Percentiles rank a stretch among this genome's conserved stretches.
Evolutionary conservation across 192 early-diverging fungal genomes (phyloP).

Genomic region (Backusella circina): DNA sequence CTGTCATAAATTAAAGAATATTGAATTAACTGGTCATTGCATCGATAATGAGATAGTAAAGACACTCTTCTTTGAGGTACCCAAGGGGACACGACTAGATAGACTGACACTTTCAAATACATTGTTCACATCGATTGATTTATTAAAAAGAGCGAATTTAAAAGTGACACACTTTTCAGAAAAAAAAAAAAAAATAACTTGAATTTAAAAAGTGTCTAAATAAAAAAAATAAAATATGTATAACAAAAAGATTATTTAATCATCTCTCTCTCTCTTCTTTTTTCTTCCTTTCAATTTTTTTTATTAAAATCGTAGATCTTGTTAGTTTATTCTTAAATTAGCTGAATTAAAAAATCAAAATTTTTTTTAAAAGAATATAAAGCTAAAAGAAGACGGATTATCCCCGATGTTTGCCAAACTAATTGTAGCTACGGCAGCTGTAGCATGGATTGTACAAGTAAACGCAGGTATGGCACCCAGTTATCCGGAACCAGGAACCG

Average conservation of each 20-base stretch:
- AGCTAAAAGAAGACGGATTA: not conserved
- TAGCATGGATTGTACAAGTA: conserved; percentile 1
- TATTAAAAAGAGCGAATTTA: not conserved
- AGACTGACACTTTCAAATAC: not conserved
- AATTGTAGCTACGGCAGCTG: not conserved
- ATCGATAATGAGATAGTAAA: not conserved
- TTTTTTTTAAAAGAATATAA: not conserved
- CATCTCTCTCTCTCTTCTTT: not conserved
- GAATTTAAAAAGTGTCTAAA: not conserved
- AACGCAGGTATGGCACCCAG: conserved; percentile 26
- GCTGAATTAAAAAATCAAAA: not conserved
- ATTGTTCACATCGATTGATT: not conserved
- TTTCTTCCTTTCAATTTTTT: not conserved
- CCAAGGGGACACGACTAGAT: not conserved
- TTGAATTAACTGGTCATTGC: not conserved
- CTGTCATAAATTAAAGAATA: not conserved
- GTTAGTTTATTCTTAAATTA: too few species aligned
- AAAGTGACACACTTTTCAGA: not conserved
- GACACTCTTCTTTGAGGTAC: not conserved
- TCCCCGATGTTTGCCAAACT: not conserved
- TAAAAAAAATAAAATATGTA: not conserved
- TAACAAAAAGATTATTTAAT: not conserved
- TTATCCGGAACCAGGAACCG: conserved; percentile 27
- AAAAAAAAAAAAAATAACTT: not conserved
- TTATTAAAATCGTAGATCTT: not conserved